Evolutionary conservation across 352 stramenopile genomes (phyloP), one percentile per base, ranked within the genome.

Genomic region (Globisporangium orthogonon): DNA sequence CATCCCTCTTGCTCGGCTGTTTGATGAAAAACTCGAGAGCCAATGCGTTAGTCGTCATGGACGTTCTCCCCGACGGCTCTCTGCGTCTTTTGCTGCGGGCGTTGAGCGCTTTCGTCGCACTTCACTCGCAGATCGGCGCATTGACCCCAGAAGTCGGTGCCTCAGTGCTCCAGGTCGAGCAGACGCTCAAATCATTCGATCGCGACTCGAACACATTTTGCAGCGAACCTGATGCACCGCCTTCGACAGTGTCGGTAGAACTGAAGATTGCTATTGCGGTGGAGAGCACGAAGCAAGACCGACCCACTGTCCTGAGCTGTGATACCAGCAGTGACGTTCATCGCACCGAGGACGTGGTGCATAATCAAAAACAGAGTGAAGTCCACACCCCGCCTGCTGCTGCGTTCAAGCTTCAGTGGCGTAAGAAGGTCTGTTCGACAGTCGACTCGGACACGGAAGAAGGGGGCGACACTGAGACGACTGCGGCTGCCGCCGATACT

Each of bases 71-170:
- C 0, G 68, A 75, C 33, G 31, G 28, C 2, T 89, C 83, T 4
- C 67, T 76, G 31, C 62, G 54, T 0, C 60, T 89, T 6, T 50
- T 91, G 14, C 58, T 91, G 17, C 71, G 78, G 39, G 69, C 77
- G 7, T 54, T 94, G 4, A 58, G 66, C 35, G 79, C 77, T 5
- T 94, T 91, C 63, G 76, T 81, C 0, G 76, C 79, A n/a, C 59
- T 94, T 0, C 74, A 94, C 51, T 81, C 81, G 17, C 83, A 94
- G 40, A 79, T 94, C 52, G 81, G 77, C 13, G 82, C 81, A 2
- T 53, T 94, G 40, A 90, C 83, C 0, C 65, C 71, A 7, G 83
- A 91, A 35, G 63, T 91, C 5, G 77, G 71, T 1, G 66, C 79
- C 15, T 89, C 83, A 0, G 74, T 87, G 49, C 62, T 91, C 1